Evolutionary conservation across 257 asterid species (phyloP), one percentile per base, ranked within the genome.

Genomic region (Anisodus tanguticus): DNA sequence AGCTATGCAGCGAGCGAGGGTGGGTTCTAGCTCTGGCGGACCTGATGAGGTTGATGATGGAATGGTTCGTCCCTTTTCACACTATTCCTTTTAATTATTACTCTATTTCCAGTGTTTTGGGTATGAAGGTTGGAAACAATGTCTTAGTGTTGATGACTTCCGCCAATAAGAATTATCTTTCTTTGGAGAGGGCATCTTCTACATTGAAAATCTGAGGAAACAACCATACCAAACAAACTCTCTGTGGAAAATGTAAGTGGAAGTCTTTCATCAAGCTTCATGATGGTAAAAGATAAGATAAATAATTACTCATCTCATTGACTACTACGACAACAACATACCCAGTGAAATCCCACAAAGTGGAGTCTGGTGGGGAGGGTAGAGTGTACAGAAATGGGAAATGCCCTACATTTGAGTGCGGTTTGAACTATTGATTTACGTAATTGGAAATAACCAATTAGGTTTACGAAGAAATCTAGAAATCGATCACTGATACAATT

Each of bases 21-120:
- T 91, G 43, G 98, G 97, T 49, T 91, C 97, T 35, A 88, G 94
- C 90, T 86, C 95, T 59, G 97, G 87, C 76, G 97, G 84, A 4
- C 97, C 95, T 9, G 97, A 94, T 1, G 98, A 93, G 86, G 90
- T 88, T 90, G 94, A 94, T 80, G 98, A 94, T 82, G 98, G 98
- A 90, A 91, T 94, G 98, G 97, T 94, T 90, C 85, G 98, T 92
- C 87, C 93, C 92, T 87, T 93, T 93, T 85, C 94, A 86, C 90
- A 88, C 90, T 83, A 39, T 74, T 83, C 79, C 49, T 41, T 31
- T 31, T 31, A 31, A 31, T 31, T 31, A 31, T 31, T 31, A 31
- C 35, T 31, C 35, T 31, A 31, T 31, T 72, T 72, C n/a, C 59
- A 19, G 60, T 6, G 17, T 59, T 43, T 71, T 47, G 59, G 35